Evolutionary conservation across 495 filamentous ascomycete species (phyloP).

Genomic region (Neurospora sp.): DNA sequence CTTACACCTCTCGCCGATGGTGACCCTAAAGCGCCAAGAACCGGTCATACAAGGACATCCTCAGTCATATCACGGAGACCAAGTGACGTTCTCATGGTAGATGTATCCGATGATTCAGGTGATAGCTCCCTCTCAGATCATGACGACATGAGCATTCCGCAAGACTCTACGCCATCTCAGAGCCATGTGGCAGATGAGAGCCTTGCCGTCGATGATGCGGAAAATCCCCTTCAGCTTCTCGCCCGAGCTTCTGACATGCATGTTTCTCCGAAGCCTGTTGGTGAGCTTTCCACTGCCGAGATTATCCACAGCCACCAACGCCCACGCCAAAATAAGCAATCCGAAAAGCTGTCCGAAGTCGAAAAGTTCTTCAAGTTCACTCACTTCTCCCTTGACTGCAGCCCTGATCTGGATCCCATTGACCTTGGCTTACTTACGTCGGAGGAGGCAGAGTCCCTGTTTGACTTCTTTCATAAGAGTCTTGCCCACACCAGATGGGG

Average conservation of each 20-base stretch:
- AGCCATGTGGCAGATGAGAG: slow-evolving; percentile 24
- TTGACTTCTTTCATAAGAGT: slow-evolving; percentile 57
- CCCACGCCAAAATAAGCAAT: slow-evolving; percentile 14
- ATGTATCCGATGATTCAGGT: slow-evolving; percentile 21
- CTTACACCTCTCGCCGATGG: slow-evolving; percentile 6
- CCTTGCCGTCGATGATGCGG: slow-evolving; percentile 58
- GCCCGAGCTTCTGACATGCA: slow-evolving; percentile 61
- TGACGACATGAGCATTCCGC: slow-evolving; percentile 20
- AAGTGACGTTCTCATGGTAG: slow-evolving; percentile 15
- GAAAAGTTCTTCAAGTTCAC: slow-evolving; percentile 52
- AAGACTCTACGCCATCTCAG: slow-evolving; percentile 21
- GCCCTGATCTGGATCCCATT: slow-evolving; percentile 55
- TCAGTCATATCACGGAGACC: slow-evolving; percentile 1
- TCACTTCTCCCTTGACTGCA: slow-evolving; percentile 49
- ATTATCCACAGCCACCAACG: slow-evolving; percentile 16
- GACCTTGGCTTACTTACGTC: slow-evolving; percentile 53
- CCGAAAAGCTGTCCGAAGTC: slow-evolving; percentile 23
- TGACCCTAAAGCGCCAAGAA: slow-evolving; percentile 1
- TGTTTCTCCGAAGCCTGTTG: slow-evolving; percentile 35
- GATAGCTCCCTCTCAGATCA: slow-evolving; percentile 23
- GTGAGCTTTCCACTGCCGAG: slow-evolving; percentile 9
- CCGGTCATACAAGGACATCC: neutral
- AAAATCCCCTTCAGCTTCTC: slow-evolving; percentile 62
- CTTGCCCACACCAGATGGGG: slow-evolving; percentile 69
- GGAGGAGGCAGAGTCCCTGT: slow-evolving; percentile 52